A percentile compares a stretch with the other conserved stretches of the same genome.
These are phyloP conservation scores for Vitis hybrid DNA, from an alignment of 177 flowering plant species.

Conservation along the genomic window DNA sequence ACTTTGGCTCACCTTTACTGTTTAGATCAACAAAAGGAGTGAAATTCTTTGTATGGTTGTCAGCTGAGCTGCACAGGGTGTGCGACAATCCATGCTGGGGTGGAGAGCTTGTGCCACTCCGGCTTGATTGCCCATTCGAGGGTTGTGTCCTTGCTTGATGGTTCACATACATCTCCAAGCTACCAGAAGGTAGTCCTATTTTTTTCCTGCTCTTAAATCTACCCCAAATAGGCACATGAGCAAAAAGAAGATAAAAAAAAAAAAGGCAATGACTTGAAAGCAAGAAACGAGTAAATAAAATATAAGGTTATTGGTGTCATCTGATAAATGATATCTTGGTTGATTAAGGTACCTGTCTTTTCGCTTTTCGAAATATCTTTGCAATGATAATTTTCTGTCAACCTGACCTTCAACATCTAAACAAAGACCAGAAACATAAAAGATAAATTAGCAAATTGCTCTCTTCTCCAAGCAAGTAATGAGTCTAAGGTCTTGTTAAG, in stretches of 20 bases:
- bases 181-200: conserved; percentile 31
- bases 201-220: conserved; percentile 58
- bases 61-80: conserved; percentile 27
- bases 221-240: conserved; percentile 38
- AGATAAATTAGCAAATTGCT: background rate
- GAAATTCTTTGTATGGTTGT: conserved; percentile 27
- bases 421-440: background rate
- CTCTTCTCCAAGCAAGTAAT: background rate
- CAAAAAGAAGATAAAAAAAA: background rate
- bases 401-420: conserved; percentile 52
- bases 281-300: background rate
- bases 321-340: background rate
- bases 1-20: conserved; percentile 30
- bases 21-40: conserved; percentile 40
- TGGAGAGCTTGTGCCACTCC: conserved; percentile 42
- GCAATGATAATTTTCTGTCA: conserved; percentile 69
- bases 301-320: background rate
- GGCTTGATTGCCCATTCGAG: conserved; percentile 40
- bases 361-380: conserved; percentile 77
- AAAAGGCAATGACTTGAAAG: background rate
- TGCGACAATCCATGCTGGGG: conserved; percentile 42
- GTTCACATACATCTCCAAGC: conserved; percentile 52
- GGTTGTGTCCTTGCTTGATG: conserved; percentile 39
- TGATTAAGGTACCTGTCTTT: conserved; percentile 64
- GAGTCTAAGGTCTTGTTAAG: background rate